Evolutionary conservation across 257 asterid genomes (phyloP), one percentile per base, ranked within the genome.

Genomic region (Fraxinus cuspidata): DNA sequence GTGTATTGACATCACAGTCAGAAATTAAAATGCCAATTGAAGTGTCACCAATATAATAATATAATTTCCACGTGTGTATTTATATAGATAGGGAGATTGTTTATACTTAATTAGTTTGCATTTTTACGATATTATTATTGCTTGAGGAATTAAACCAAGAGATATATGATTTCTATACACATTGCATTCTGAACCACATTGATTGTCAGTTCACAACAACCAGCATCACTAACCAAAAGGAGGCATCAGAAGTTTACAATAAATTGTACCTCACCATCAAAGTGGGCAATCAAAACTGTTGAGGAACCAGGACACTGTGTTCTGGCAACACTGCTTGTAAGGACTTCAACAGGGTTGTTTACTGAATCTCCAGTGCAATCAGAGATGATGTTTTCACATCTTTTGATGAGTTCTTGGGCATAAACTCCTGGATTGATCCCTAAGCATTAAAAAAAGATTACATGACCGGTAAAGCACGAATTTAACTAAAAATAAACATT

Each of bases 211-310:
- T 49, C 49, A 35, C 71, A 32, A 42, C 65, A 42, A 63, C 28
- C 67, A 65, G 38, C 12, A 5, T 70, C 12, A 35, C 25, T 32
- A 27, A 7, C 11, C 70, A 74, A 32, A 80, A 76, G 32, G 35
- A 53, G 47, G 47, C 27, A 35, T 47, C 51, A 32, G 18, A 69
- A 77, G 35, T 73, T 29, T 35, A 49, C 23, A 72, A 60, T 25
- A 38, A 53, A 27, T 34, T 7, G 37, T 95, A 95, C 97, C 98
- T 89, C 91, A 23, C 92, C 93, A 85, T 89, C 97, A 71, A 90
- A 86, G 60, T 74, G 85, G 81, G 92, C 90, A 83, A 93, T 80
- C 88, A 90, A 81, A 82, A 82, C 82, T 27, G 99, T 85, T 53
- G 98, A 93, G 49, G 87, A 86, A 35, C 98, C 98, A 29, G 90